Evolutionary conservation across 352 stramenopile genomes (phyloP).

Genomic region (Vaucheria bursata): DNA sequence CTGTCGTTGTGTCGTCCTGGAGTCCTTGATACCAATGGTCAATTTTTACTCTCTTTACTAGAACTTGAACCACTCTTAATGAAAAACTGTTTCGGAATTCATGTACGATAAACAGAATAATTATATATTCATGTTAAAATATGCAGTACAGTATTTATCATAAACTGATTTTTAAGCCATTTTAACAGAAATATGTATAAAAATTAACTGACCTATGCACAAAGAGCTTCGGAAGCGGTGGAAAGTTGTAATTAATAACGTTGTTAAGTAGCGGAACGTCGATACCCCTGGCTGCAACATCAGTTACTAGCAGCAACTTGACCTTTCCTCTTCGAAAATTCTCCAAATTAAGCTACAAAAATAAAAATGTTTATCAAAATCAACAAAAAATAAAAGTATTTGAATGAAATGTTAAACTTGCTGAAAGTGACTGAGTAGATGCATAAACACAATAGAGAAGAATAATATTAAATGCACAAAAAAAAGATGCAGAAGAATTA

Average conservation of each 20-base stretch:
- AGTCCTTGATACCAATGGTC: no score
- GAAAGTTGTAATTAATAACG: constrained; percentile 90
- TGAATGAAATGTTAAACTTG: background rate
- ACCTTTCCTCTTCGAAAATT: constrained; percentile 44
- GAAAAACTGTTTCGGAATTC: no score
- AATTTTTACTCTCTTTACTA: no score
- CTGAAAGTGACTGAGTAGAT: background rate
- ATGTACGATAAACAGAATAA: no score
- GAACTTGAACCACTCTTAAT: no score
- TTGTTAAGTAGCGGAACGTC: constrained; percentile 92
- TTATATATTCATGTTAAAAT: no score
- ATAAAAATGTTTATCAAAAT: no score
- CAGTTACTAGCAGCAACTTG: constrained; percentile 81
- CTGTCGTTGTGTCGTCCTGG: no score
- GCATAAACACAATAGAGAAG: background rate
- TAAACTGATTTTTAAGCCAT: no score
- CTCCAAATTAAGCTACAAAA: constrained; percentile 43
- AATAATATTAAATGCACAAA: background rate
- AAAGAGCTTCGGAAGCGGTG: constrained; percentile 78
- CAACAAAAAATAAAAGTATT: no score
- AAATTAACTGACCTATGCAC: constrained; percentile 78
- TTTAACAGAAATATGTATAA: no score
- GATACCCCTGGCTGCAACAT: constrained; percentile 84
- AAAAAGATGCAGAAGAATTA: background rate
- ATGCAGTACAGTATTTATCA: no score